Base-by-base conservation (phyloP, 192 early-diverging fungal species). In the Umbelopsis sp. region DNA sequence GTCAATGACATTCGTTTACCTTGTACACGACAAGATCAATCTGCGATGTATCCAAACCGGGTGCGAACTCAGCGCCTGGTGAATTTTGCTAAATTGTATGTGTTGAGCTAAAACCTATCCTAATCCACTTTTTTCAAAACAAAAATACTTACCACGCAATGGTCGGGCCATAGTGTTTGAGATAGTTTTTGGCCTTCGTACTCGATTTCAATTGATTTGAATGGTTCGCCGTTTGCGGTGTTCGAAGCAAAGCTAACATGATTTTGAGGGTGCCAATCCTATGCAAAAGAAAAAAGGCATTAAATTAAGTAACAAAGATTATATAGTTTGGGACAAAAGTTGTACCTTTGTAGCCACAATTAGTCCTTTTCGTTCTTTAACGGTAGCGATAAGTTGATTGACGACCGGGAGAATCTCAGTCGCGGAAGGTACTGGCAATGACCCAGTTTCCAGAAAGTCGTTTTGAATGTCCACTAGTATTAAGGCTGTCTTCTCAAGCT, bases 191-290 rank as follows among this genome's bases (percentile, higher is more conserved):
- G 20, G 13, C 71, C 67, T 30, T 70, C 58, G 33, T 77, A 66
- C 6, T 72, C 46, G 16, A 77, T 67, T 5, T 16, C 25, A 1
- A 52, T 66, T 3, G 68, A 52, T 20, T 77, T 67, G 52, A 77
- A 72, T 2, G 52, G 45, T 27, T 47, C 21, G 7, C 52, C 72
- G 48, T 71, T 64, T 11, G 23, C 41, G 25, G 72, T 71, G 15
- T 77, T 72, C 3, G 68, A 69, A n/a, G 67, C 71, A 48, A 77
- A 77, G 16, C 75, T 77, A 22, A 70, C 25, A 70, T 77, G 75
- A 37, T 73, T 49, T 5, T n/a, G 25, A 48, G 75, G 71, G 51
- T 77, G 75, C 75, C 75, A 77, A 25, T 77, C 75, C 68, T 67
- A 52, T 12, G 21, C 37, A 49, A 64, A 20, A 35, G 47, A 45